A percentile compares a stretch with the other conserved stretches of the same genome.
These are phyloP conservation scores for Mariannaea sp. DNA, from an alignment of 2,329 filamentous ascomycete species.

Conservation along the genomic window DNA sequence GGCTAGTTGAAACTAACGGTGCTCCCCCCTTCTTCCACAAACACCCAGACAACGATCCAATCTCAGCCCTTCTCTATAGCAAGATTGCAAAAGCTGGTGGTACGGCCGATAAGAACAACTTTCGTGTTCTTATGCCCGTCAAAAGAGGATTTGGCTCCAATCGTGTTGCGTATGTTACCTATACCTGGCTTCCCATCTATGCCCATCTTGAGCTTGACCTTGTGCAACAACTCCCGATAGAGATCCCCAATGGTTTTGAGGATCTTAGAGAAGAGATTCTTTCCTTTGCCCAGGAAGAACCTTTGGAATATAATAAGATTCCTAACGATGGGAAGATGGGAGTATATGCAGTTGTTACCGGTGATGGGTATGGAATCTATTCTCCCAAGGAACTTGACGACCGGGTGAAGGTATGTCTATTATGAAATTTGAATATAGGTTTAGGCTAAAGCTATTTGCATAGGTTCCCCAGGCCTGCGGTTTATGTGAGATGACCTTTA, in stretches of 20 bases:
- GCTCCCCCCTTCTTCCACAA: not conserved
- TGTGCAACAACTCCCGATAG: not conserved
- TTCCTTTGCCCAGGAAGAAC: not conserved
- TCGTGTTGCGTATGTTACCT: not conserved
- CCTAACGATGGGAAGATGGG: not conserved
- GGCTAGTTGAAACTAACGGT: not conserved
- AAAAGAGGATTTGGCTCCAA: not conserved
- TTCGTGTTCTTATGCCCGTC: not conserved
- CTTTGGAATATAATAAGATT: not conserved
- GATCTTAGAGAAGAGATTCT: constrained; percentile 2
- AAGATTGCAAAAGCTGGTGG: not conserved
- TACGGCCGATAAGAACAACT: not conserved
- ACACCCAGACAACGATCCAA: not conserved
- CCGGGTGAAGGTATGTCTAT: not conserved
- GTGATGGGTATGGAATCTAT: not conserved
- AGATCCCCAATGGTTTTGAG: not conserved
- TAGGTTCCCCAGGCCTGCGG: not conserved
- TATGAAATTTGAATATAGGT: not conserved
- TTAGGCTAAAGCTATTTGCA: not conserved
- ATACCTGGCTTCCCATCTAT: not conserved
- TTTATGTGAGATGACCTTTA: not conserved
- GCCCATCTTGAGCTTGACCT: not conserved
- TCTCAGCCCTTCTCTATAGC: not conserved
- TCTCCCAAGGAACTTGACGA: not conserved
- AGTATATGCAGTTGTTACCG: not conserved